These are phyloP conservation scores for Mycena polygramma DNA, from an alignment of 768 basidiomycete genomes.

Conservation along the genomic window DNA sequence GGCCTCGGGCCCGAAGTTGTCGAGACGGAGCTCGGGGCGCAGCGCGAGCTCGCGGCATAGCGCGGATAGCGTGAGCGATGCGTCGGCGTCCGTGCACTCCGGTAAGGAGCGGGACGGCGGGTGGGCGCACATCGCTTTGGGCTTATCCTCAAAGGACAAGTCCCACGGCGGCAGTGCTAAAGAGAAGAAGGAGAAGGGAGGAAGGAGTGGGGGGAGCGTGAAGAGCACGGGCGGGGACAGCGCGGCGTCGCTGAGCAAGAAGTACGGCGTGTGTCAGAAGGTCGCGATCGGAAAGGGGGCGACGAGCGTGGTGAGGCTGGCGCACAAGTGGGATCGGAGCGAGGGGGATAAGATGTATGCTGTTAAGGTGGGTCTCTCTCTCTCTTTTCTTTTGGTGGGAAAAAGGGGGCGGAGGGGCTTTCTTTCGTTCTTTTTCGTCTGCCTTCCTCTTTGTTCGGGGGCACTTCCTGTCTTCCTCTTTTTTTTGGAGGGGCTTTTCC, in stretches of 20 bases:
- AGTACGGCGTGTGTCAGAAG: conserved; percentile 98
- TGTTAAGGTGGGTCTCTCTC: too few relatives aligned
- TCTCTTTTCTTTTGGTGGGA: too few relatives aligned
- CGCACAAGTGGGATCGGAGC: conserved; percentile 97
- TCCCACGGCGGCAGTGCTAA: neutral
- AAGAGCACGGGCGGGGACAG: conserved; percentile 43
- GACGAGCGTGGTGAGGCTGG: conserved; percentile 95
- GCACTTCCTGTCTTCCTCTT: neutral
- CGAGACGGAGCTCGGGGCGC: conserved; percentile 72
- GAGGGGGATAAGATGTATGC: conserved; percentile 96
- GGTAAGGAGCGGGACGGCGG: too few relatives aligned
- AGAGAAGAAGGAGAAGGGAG: conserved; percentile 35
- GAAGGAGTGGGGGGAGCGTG: conserved; percentile 41
- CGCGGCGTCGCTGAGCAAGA: conserved; percentile 67
- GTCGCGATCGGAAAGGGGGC: conserved; percentile 95
- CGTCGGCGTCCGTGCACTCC: too few relatives aligned
- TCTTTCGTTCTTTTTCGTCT: too few relatives aligned
- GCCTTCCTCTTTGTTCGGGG: conserved; percentile 18
- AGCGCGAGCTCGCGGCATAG: conserved; percentile 52
- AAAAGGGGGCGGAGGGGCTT: too few relatives aligned
- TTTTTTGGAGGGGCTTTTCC: too few relatives aligned
- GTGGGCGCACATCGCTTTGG: too few relatives aligned
- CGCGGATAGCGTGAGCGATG: conserved; percentile 56
- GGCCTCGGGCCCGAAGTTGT: conserved; percentile 78
- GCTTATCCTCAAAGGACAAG: too few relatives aligned